Evolutionary conservation across 2,329 filamentous ascomycete species (phyloP), one percentile per base, ranked within the genome.

Genomic region (Triangularia verruculosa): DNA sequence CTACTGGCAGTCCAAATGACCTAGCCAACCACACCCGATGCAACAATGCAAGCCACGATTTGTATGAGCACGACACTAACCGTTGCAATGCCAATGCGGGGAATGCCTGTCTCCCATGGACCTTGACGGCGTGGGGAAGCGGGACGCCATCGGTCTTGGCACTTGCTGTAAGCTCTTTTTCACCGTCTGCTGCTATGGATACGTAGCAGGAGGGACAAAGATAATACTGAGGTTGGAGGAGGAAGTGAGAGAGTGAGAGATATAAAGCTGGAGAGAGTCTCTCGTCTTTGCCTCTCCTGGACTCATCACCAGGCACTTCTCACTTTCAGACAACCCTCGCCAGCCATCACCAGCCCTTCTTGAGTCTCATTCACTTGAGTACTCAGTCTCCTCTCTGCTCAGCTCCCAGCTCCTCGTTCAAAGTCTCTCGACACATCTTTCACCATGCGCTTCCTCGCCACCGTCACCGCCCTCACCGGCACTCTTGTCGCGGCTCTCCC

Each of bases 91-190:
- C 24, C 39, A 59, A 59, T 59, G 57, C 57, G 57, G 57, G 57
- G 57, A 59, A 59, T 59, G 57, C 57, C 57, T 59, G 57, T 52
- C 34, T 52, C 15, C 57, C 57, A 59, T 59, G 39, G 13, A 59
- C 57, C 56, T 11, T 58, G 17, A 25, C 39, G 56, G 56, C 11
- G 32, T 58, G 32, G 30, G 39, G 30, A 43, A 32, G n/a, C n/a
- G n/a, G n/a, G 15, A 22, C 13, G 56, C 30, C 30, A 58, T 43
- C 30, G 39, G 25, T 28, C 52, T 54, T 25, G 25, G 30, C 56
- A 15, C 24, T 27, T 2, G 17, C 3, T 47, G 39, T 17, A 47
- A 20, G 15, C 32, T 20, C 20, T 12, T 9, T 58, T 32, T 58
- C 56, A 58, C 28, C 22, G 28, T 22, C 39, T 20, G 2, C n/a